A percentile compares a stretch with the other conserved stretches of the same genome.
These are phyloP conservation scores for Saitozyma podzolica DNA, from an alignment of 768 basidiomycete species.

Conservation along the genomic window DNA sequence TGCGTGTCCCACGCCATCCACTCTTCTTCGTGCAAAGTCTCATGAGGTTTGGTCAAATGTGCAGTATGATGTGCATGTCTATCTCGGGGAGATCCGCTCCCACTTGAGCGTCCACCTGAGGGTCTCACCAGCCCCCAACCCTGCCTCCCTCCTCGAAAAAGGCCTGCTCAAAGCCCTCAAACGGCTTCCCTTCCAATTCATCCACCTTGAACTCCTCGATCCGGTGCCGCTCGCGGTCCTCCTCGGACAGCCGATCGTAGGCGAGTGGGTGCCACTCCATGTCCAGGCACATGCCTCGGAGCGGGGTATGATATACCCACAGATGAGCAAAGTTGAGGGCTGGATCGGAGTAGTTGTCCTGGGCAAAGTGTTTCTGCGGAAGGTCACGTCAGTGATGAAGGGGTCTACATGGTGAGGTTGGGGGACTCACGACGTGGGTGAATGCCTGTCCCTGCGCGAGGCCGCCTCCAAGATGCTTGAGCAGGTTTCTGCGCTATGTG, in stretches of 20 bases:
- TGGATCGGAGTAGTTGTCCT: conserved; percentile 27
- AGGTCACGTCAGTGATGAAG: not conserved
- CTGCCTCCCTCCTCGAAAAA: conserved; percentile 45
- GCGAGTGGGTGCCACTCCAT: conserved; percentile 33
- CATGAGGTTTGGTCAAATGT: too few relatives aligned
- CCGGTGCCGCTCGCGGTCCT: conserved; percentile 8
- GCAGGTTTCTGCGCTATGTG: conserved; percentile 44
- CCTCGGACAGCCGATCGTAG: conserved; percentile 16
- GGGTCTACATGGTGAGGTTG: not conserved
- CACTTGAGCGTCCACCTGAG: too few relatives aligned
- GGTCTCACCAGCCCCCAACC: conserved; percentile 43
- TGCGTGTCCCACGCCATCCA: too few relatives aligned
- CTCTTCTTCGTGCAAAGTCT: too few relatives aligned
- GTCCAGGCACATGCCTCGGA: conserved; percentile 48
- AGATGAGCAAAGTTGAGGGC: conserved; percentile 42
- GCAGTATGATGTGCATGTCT: too few relatives aligned
- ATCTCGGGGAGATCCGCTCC: too few relatives aligned
- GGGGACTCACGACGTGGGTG: conserved; percentile 41
- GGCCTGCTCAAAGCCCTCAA: conserved; percentile 41
- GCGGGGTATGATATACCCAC: conserved; percentile 37
- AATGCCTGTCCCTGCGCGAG: conserved; percentile 31
- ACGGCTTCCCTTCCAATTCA: conserved; percentile 33
- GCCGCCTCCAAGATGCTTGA: conserved; percentile 51
- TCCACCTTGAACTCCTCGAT: conserved; percentile 19
- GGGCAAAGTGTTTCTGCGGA: conserved; percentile 35